These are phyloP conservation scores for Citrus mangshanensis DNA, from an alignment of 345 rosid genomes.

Conservation along the genomic window DNA sequence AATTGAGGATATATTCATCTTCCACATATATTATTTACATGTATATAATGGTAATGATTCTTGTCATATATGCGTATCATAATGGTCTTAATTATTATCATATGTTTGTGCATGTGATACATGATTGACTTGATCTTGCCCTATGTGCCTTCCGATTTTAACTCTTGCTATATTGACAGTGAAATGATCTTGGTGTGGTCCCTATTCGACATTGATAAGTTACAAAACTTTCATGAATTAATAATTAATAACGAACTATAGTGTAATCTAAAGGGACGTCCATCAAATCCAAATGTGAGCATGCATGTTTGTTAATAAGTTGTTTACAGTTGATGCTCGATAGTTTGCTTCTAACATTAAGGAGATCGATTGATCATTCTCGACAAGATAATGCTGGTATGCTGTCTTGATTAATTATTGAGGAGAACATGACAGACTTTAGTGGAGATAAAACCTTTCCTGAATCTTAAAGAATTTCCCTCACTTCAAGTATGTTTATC, in stretches of 20 bases:
- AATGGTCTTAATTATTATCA: no score
- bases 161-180: not conserved
- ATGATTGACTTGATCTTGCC: no score
- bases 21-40: not conserved
- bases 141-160: no score
- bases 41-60: not conserved
- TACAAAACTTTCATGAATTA: no score
- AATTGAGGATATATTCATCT: not conserved
- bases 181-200: not conserved
- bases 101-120: no score
- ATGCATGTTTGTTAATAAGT: no score
- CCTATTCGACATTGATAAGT: not conserved
- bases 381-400: not conserved
- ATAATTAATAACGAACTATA: no score
- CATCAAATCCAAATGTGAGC: not conserved
- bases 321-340: not conserved
- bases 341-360: not conserved
- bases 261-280: no score
- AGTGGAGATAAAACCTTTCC: conserved; percentile 18
- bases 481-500: no score
- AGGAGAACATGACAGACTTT: conserved; percentile 9
- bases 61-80: no score
- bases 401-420: not conserved
- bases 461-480: not conserved
- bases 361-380: not conserved